Evolutionary conservation across 2,329 filamentous ascomycete genomes (phyloP).

Genomic region (Furcasterigmium furcatum): DNA sequence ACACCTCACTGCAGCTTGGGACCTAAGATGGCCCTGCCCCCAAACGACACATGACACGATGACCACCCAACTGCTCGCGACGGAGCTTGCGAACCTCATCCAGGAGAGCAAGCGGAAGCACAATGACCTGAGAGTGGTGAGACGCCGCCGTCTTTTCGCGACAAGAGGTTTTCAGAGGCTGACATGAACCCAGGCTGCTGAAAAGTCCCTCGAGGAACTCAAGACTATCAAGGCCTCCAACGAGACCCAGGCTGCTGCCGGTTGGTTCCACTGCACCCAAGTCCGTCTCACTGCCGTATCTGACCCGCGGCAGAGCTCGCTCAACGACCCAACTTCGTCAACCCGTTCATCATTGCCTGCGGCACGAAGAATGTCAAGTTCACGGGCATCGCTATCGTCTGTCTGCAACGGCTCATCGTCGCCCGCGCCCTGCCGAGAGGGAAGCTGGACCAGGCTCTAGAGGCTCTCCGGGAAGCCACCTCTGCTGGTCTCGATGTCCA

Average conservation of each 20-base stretch:
- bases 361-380: conserved; percentile 87
- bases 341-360: conserved; percentile 92
- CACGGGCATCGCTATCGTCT: conserved; percentile 81
- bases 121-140: conserved; percentile 78
- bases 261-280: conserved; percentile 42
- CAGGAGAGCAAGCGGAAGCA: conserved; percentile 96
- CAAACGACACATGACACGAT: conserved; percentile 48
- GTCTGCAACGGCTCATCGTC: conserved; percentile 84
- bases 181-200: conserved; percentile 63
- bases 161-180: conserved; percentile 2
- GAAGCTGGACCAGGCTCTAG: conserved; percentile 80
- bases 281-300: too few species aligned
- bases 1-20: not conserved
- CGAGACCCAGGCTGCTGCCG: conserved; percentile 71
- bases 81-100: conserved; percentile 85
- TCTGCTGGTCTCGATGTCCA: conserved; percentile 84
- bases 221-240: conserved; percentile 71
- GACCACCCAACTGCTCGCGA: conserved; percentile 86
- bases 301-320: conserved; percentile 64
- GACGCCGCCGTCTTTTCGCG: conserved; percentile 17
- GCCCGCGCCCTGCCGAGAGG: conserved; percentile 74
- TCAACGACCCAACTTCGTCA: conserved; percentile 78
- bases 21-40: conserved; percentile 8
- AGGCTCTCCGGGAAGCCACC: conserved; percentile 82
- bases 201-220: conserved; percentile 88